A percentile compares a stretch with the other conserved stretches of the same genome.
These are phyloP conservation scores for Penicillium sp. DNA, from an alignment of 2,329 filamentous ascomycete genomes.

Conservation along the genomic window DNA sequence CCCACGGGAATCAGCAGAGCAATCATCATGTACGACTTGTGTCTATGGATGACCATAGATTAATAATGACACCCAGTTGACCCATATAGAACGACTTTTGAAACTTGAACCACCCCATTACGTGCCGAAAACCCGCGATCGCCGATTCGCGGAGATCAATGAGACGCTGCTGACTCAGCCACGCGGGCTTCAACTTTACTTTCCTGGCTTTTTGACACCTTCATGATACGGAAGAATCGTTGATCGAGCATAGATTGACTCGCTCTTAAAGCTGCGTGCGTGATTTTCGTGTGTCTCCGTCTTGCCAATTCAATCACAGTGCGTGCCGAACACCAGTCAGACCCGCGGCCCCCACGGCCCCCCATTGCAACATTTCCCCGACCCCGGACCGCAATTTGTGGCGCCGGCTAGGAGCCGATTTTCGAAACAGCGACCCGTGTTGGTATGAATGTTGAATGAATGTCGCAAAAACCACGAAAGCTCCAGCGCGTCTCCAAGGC, in stretches of 20 bases:
- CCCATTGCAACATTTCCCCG: conserved; percentile 2
- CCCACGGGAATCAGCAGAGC: neutral
- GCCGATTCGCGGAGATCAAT: neutral
- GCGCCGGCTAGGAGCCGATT: neutral
- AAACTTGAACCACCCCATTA: neutral
- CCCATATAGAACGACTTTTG: neutral
- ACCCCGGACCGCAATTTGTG: conserved; percentile 1
- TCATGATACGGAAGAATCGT: neutral
- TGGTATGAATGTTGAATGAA: conserved; percentile 19
- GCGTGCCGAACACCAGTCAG: neutral
- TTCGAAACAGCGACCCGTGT: neutral
- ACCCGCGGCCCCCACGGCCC: neutral
- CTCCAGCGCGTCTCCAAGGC: conserved; percentile 28
- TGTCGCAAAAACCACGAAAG: conserved; percentile 28
- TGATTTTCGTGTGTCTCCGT: neutral
- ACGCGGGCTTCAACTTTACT: neutral
- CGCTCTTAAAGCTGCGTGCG: neutral
- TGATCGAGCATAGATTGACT: neutral
- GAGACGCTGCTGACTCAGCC: neutral
- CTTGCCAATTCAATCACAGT: neutral
- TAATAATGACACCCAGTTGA: neutral
- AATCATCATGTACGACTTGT: neutral
- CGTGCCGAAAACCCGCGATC: neutral
- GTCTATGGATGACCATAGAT: too few species aligned
- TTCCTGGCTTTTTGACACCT: neutral